A percentile compares a stretch with the other conserved stretches of the same genome.
phyloP scores from a whole-genome alignment of 2,329 filamentous ascomycete species.

The Alternaria longipes region DNA sequence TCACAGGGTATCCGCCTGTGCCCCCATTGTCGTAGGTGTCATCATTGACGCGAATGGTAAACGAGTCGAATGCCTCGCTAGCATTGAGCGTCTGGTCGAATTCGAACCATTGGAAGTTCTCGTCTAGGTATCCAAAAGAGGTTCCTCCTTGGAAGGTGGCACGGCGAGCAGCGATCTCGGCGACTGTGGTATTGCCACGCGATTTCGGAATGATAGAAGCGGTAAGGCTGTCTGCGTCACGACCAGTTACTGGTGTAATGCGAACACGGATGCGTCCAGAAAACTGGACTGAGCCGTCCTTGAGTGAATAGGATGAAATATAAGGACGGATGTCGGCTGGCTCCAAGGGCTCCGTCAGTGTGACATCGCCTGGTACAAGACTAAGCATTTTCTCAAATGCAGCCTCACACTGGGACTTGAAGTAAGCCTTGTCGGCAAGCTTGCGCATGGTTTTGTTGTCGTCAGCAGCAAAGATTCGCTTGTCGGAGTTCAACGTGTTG shows the following conservation, averaged over 20 bases:
- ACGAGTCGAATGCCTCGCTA: constrained; percentile 7
- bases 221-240: constrained; percentile 7
- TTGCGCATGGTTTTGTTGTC: constrained; percentile 43
- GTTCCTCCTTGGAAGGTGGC: constrained; percentile 4
- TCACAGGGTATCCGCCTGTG: constrained; percentile 16
- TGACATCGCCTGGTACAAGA: constrained; percentile 31
- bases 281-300: constrained; percentile 24
- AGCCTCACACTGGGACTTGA: constrained; percentile 28
- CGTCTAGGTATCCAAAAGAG: constrained; percentile 15
- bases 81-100: constrained; percentile 8
- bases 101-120: constrained; percentile 18
- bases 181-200: constrained; percentile 2
- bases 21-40: constrained; percentile 17
- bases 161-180: constrained; percentile 2
- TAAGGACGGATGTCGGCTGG: constrained; percentile 31
- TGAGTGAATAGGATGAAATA: constrained; percentile 21
- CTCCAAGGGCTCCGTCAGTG: constrained; percentile 28
- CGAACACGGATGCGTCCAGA: constrained; percentile 30
- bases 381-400: constrained; percentile 33
- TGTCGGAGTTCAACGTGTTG: constrained; percentile 44
- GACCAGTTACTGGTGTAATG: constrained; percentile 15
- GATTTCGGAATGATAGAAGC: constrained; percentile 8
- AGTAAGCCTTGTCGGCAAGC: constrained; percentile 32
- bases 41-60: constrained; percentile 17
- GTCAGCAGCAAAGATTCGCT: constrained; percentile 44